A percentile compares a stretch with the other conserved stretches of the same genome.
Conservation (phyloP, 2,329 filamentous ascomycete genomes). For the Blastomyces silverae region DNA sequence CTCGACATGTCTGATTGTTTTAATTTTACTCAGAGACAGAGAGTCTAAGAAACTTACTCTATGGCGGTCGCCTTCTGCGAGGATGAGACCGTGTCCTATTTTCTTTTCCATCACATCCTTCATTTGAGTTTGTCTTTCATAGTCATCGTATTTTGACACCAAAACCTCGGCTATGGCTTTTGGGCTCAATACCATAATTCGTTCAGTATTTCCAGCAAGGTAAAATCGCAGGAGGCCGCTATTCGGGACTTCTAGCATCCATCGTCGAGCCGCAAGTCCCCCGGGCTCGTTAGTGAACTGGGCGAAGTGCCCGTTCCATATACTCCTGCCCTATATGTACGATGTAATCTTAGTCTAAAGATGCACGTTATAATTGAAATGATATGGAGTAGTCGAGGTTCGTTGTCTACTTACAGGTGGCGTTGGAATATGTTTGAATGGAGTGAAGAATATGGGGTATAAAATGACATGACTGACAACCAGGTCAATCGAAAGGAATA, state of each 20-base stretch:
- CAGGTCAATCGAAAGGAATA: background rate
- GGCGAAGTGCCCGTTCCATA: conserved; percentile 43
- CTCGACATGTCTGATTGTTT: background rate
- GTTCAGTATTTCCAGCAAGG: conserved; percentile 55
- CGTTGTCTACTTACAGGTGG: conserved; percentile 40
- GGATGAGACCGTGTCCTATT: conserved; percentile 46
- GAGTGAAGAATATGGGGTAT: conserved; percentile 54
- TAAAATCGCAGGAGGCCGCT: conserved; percentile 63
- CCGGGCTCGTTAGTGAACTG: conserved; percentile 36
- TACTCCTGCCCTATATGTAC: conserved; percentile 32
- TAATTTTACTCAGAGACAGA: background rate
- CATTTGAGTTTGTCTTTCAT: conserved; percentile 55
- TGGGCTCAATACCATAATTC: conserved; percentile 55
- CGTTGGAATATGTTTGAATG: conserved; percentile 51
- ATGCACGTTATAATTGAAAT: background rate
- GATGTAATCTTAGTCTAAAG: background rate
- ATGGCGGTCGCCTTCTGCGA: conserved; percentile 88
- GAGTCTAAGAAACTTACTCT: conserved; percentile 46
- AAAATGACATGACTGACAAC: conserved; percentile 40
- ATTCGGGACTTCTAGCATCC: conserved; percentile 58
- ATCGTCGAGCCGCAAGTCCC: conserved; percentile 36
- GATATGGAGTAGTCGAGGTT: conserved; percentile 2
- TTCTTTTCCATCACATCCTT: conserved; percentile 33
- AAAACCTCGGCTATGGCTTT: conserved; percentile 65
- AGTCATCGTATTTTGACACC: conserved; percentile 62